Percentiles rank a stretch among this genome's conserved stretches.
These are phyloP conservation scores for Aspergillus sergii DNA, from an alignment of 2,329 filamentous ascomycete species.

Conservation along the genomic window DNA sequence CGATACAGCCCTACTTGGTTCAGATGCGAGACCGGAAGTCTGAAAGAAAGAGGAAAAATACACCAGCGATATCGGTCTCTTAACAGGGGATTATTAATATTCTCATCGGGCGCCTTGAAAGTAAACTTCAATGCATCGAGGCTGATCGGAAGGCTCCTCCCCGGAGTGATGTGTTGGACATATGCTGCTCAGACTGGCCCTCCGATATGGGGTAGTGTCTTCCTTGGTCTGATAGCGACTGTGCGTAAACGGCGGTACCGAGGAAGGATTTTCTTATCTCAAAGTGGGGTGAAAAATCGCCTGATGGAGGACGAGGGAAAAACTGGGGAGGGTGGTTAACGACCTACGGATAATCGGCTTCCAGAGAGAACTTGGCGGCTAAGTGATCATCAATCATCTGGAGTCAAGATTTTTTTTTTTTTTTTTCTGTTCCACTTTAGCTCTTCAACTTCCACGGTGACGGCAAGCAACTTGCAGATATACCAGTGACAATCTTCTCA, in stretches of 20 bases:
- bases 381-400: conserved; percentile 5
- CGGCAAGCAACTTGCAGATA: background rate
- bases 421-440: background rate
- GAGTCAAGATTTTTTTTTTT: background rate
- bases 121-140: background rate
- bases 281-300: conserved; percentile 12
- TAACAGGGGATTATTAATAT: background rate
- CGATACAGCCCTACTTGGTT: conserved; percentile 1
- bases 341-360: conserved; percentile 14
- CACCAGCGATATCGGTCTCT: conserved; percentile 1
- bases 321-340: background rate
- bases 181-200: conserved; percentile 10
- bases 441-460: background rate
- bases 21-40: background rate
- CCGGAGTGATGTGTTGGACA: conserved; percentile 14
- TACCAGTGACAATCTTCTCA: background rate
- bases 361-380: conserved; percentile 7
- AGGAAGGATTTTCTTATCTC: conserved; percentile 12
- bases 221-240: background rate
- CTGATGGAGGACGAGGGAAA: conserved; percentile 1
- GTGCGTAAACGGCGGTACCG: conserved; percentile 3
- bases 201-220: conserved; percentile 2
- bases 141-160: background rate
- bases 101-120: background rate
- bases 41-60: background rate